Conservation (phyloP, 2,329 filamentous ascomycete species). For the Ceratocystis cacaofunesta region DNA sequence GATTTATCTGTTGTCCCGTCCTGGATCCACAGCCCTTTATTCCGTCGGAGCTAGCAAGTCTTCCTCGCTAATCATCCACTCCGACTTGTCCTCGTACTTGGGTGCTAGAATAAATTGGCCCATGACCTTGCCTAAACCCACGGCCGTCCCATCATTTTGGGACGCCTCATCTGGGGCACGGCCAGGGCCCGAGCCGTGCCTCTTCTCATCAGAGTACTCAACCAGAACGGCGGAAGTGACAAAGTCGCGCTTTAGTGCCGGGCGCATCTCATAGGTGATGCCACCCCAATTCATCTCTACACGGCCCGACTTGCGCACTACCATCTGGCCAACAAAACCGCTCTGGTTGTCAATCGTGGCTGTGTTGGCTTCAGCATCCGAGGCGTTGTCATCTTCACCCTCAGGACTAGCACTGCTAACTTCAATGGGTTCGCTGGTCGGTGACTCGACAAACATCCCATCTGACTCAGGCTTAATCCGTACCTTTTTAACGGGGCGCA, state of each 20-base stretch:
- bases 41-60: slow-evolving; percentile 21
- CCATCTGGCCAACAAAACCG: slow-evolving; percentile 45
- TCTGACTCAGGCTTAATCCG: slow-evolving; percentile 17
- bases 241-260: slow-evolving; percentile 40
- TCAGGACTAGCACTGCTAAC: slow-evolving; percentile 21
- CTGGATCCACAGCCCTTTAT: neutral
- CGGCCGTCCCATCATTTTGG: slow-evolving; percentile 26
- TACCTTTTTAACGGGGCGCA: slow-evolving; percentile 23
- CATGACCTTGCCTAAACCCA: slow-evolving; percentile 49
- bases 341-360: slow-evolving; percentile 33
- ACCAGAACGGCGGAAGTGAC: slow-evolving; percentile 44
- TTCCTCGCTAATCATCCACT: slow-evolving; percentile 33
- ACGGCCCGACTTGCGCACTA: slow-evolving; percentile 46
- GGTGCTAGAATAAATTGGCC: slow-evolving; percentile 47
- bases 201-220: slow-evolving; percentile 40
- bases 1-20: neutral
- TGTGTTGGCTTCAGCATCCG: slow-evolving; percentile 21
- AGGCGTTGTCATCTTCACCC: slow-evolving; percentile 21
- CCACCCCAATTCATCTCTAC: slow-evolving; percentile 51
- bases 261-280: slow-evolving; percentile 35
- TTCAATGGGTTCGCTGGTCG: slow-evolving; percentile 16
- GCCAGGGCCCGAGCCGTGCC: slow-evolving; percentile 20
- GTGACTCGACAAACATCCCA: slow-evolving; percentile 3
- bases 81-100: slow-evolving; percentile 42
- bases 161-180: slow-evolving; percentile 25